These are phyloP conservation scores for Leccinum subrobustum DNA, from an alignment of 1,284 basidiomycete genomes.

Conservation along the genomic window DNA sequence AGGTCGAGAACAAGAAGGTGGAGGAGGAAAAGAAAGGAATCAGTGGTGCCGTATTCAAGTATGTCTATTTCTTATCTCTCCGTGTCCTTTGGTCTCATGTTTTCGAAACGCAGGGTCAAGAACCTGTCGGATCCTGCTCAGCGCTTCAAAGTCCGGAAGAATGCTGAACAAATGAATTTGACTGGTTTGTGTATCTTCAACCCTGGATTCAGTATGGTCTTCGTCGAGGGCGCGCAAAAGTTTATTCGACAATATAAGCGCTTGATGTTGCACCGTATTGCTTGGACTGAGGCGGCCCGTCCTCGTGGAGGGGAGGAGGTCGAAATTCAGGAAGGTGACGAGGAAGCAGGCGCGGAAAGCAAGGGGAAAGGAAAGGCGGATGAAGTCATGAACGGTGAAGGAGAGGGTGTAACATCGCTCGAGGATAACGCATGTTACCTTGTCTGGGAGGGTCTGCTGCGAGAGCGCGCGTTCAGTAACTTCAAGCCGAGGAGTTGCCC, in stretches of 20 bases:
- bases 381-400: conserved; percentile 16
- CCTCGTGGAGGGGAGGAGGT: conserved; percentile 71
- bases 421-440: conserved; percentile 87
- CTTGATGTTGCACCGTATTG: conserved; percentile 86
- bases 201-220: conserved; percentile 84
- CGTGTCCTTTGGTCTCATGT: neutral
- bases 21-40: conserved; percentile 90
- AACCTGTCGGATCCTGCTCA: conserved; percentile 91
- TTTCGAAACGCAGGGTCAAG: conserved; percentile 59
- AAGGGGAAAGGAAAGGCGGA: conserved; percentile 32
- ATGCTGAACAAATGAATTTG: conserved; percentile 88
- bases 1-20: conserved; percentile 78
- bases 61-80: conserved; percentile 32
- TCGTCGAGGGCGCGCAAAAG: conserved; percentile 90
- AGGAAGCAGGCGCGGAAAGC: conserved; percentile 41
- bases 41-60: conserved; percentile 89
- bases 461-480: conserved; percentile 78
- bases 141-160: conserved; percentile 94
- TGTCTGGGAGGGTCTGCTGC: conserved; percentile 90
- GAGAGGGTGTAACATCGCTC: conserved; percentile 45
- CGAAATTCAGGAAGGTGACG: conserved; percentile 53
- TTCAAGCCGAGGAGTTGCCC: conserved; percentile 87
- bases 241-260: conserved; percentile 87
- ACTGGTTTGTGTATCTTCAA: conserved; percentile 91
- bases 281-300: conserved; percentile 92